phyloP scores from a whole-genome alignment of 805 yeast genomes.

The Wickerhamiella brachini region DNA sequence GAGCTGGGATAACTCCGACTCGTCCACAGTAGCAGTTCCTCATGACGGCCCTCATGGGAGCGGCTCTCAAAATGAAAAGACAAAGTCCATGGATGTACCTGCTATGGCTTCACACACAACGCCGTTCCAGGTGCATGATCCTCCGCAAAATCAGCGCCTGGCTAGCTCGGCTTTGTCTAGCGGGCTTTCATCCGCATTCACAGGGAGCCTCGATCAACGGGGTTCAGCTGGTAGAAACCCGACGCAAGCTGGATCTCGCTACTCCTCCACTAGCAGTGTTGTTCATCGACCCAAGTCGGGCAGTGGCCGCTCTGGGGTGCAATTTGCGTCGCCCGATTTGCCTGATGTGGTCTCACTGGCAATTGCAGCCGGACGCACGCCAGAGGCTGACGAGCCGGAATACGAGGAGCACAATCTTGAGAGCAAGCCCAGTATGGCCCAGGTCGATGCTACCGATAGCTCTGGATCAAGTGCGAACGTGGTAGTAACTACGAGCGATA shows the following conservation, averaged over 20 bases:
- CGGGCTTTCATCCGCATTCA: not conserved
- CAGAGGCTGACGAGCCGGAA: not conserved
- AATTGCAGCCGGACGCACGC: not conserved
- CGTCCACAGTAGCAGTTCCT: not conserved
- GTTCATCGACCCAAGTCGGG: not conserved
- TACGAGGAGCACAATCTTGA: not conserved
- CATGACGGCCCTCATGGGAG: not conserved
- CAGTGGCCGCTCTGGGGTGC: not conserved
- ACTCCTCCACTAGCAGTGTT: not conserved
- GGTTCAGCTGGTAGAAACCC: too few species aligned
- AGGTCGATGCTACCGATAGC: not conserved
- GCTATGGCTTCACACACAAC: not conserved
- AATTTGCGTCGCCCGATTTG: not conserved
- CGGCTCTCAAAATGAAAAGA: not conserved
- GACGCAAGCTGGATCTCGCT: not conserved
- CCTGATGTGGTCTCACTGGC: not conserved
- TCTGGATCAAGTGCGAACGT: not conserved
- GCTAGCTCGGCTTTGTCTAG: not conserved
- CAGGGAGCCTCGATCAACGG: not conserved
- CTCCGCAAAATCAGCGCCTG: not conserved
- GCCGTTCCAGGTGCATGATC: not conserved
- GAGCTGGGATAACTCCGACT: not conserved
- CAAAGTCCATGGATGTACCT: not conserved
- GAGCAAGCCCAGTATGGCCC: slow-evolving; percentile 1
- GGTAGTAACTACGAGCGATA: not conserved